Percentiles rank a stretch among this genome's conserved stretches.
These are phyloP conservation scores for Globisporangium iwayamae DNA, from an alignment of 352 stramenopile genomes.

Conservation along the genomic window DNA sequence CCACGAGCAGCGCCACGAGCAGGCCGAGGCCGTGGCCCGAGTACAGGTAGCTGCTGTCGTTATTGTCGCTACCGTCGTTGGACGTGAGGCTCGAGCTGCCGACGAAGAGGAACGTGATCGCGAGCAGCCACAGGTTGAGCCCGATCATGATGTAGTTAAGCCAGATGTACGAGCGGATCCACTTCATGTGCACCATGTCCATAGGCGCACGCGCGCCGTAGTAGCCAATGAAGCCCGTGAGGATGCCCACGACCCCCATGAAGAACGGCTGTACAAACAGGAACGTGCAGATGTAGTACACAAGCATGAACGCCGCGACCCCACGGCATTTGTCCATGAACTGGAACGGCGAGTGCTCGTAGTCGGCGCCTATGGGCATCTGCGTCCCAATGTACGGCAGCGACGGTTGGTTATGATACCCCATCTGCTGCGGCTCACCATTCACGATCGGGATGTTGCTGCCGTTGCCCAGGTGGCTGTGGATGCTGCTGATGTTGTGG, in stretches of 20 bases:
- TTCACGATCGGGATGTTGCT: slow-evolving; percentile 39
- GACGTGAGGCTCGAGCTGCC: slow-evolving; percentile 14
- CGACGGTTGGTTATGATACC: slow-evolving; percentile 5
- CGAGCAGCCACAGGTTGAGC: slow-evolving; percentile 63
- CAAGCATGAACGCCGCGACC: slow-evolving; percentile 56
- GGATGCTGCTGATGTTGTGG: slow-evolving; percentile 27
- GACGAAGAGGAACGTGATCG: slow-evolving; percentile 36
- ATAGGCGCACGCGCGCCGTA: slow-evolving; percentile 57
- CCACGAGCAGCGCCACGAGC: slow-evolving; percentile 49
- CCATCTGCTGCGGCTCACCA: slow-evolving; percentile 9
- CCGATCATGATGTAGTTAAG: slow-evolving; percentile 68
- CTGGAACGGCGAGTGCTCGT: slow-evolving; percentile 49
- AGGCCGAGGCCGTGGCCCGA: slow-evolving; percentile 36
- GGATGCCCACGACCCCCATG: slow-evolving; percentile 47
- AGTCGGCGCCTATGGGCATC: slow-evolving; percentile 20
- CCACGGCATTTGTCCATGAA: slow-evolving; percentile 61
- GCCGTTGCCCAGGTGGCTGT: slow-evolving; percentile 29
- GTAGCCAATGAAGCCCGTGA: slow-evolving; percentile 67
- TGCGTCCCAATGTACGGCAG: slow-evolving; percentile 34
- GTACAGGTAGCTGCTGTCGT: slow-evolving; percentile 29
- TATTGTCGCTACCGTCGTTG: slow-evolving; percentile 20
- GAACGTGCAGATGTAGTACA: slow-evolving; percentile 66
- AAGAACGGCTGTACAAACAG: slow-evolving; percentile 76
- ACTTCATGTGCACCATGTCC: slow-evolving; percentile 57
- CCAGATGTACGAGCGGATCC: slow-evolving; percentile 64